Percentiles rank a stretch among this genome's conserved stretches.
Evolutionary conservation across 2,329 filamentous ascomycete genomes (phyloP).

Genomic region (Sphaerulina musiva): DNA sequence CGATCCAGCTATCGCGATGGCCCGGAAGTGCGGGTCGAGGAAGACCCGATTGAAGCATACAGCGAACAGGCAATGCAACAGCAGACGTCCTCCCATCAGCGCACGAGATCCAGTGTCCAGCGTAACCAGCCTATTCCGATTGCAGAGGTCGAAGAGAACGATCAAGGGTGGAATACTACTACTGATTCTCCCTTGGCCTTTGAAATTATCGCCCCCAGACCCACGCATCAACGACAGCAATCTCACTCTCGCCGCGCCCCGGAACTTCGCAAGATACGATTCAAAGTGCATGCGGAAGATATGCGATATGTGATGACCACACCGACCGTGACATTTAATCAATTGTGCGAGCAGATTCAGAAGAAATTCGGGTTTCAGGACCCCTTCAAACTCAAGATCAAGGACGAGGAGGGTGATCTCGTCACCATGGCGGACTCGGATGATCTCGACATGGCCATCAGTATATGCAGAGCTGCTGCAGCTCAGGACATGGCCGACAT

Average conservation of each 20-base stretch:
- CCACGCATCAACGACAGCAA: conserved; percentile 37
- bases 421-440: conserved; percentile 97
- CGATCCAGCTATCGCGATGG: conserved; percentile 48
- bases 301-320: conserved; percentile 88
- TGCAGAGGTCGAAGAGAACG: conserved; percentile 68
- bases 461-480: conserved; percentile 54
- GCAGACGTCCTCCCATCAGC: conserved; percentile 23
- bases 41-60: conserved; percentile 35
- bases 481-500: conserved; percentile 69
- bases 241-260: conserved; percentile 47
- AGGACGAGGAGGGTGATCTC: conserved; percentile 86
- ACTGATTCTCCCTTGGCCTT: conserved; percentile 46
- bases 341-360: conserved; percentile 71
- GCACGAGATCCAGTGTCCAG: conserved; percentile 31
- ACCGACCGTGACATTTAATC: conserved; percentile 63
- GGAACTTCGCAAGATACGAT: conserved; percentile 68
- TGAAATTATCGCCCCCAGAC: conserved; percentile 46
- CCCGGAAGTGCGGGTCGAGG: conserved; percentile 58
- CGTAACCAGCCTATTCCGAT: conserved; percentile 56
- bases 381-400: conserved; percentile 82
- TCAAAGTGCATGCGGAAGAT: conserved; percentile 89
- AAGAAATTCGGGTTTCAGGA: conserved; percentile 73
- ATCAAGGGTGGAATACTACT: conserved; percentile 6
- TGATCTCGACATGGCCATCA: conserved; percentile 82
- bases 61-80: conserved; percentile 21